Conservation (phyloP, 257 asterid genomes). For the Anisodus tanguticus region DNA sequence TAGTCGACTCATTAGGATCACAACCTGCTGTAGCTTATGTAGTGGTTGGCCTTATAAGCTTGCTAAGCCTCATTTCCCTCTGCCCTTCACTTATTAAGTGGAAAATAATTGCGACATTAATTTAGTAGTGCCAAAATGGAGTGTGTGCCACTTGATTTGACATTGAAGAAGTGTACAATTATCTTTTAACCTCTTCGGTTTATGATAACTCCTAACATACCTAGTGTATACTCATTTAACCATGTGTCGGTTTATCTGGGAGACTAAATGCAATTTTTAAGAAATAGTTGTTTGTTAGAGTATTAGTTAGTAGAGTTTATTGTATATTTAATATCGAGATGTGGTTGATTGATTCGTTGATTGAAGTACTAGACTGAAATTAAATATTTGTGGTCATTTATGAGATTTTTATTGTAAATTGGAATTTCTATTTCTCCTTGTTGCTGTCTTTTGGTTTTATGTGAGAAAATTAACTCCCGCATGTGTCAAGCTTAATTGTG, state of each 20-base stretch:
- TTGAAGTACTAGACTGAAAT: neutral
- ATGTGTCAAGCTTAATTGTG: neutral
- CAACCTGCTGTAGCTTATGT: neutral
- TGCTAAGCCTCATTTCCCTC: neutral
- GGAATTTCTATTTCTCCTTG: neutral
- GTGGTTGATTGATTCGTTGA: neutral
- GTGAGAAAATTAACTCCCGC: neutral
- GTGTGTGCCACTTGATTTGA: neutral
- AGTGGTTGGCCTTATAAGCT: neutral
- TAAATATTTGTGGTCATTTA: slow-evolving; percentile 20
- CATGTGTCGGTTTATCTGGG: neutral
- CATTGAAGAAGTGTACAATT: slow-evolving; percentile 5
- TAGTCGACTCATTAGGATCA: neutral
- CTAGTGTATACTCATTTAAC: neutral
- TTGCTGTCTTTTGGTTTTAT: slow-evolving; percentile 15
- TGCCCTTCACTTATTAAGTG: slow-evolving; percentile 13
- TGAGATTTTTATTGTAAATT: slow-evolving; percentile 1
- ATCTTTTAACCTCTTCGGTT: neutral
- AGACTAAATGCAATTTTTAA: neutral
- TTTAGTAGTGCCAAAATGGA: slow-evolving; percentile 15
- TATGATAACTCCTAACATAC: neutral
- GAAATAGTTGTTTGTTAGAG: neutral
- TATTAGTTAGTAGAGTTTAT: neutral
- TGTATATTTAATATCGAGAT: neutral
- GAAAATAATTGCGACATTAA: neutral